phyloP scores from a whole-genome alignment of 306 rosid genomes.

The Dalbergia cochinchinensis region DNA sequence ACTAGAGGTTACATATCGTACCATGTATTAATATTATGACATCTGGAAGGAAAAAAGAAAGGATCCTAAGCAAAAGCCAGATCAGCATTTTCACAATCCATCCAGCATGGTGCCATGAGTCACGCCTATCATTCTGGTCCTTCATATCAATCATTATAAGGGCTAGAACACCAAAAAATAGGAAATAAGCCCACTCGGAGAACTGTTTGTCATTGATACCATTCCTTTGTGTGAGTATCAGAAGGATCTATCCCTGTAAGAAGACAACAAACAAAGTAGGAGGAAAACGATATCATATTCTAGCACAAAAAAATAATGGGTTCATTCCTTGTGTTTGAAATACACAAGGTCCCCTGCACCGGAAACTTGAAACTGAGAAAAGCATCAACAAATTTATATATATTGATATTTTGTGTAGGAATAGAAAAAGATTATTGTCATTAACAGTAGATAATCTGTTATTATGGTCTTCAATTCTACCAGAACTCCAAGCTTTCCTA shows the following conservation, averaged over 20 bases:
- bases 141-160: conserved; percentile 94
- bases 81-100: conserved; percentile 82
- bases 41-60: conserved; percentile 87
- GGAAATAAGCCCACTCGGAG: conserved; percentile 91
- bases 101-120: conserved; percentile 97
- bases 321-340: conserved; percentile 1
- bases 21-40: conserved; percentile 68
- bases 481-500: conserved; percentile 27
- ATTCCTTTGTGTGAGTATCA: conserved; percentile 65
- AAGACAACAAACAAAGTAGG: conserved; percentile 22
- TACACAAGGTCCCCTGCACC: conserved; percentile 7
- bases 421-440: not conserved
- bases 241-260: conserved; percentile 78
- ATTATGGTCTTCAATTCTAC: not conserved
- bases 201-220: conserved; percentile 87
- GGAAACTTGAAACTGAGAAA: conserved; percentile 2
- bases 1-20: conserved; percentile 45
- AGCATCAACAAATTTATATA: not conserved
- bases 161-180: conserved; percentile 77
- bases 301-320: conserved; percentile 10
- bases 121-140: conserved; percentile 92
- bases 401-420: not conserved
- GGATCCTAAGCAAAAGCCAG: conserved; percentile 84
- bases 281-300: not conserved
- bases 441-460: not conserved